Percentiles rank a stretch among this genome's conserved stretches.
Conservation (phyloP, 352 stramenopile species). For the Globisporangium solare region DNA sequence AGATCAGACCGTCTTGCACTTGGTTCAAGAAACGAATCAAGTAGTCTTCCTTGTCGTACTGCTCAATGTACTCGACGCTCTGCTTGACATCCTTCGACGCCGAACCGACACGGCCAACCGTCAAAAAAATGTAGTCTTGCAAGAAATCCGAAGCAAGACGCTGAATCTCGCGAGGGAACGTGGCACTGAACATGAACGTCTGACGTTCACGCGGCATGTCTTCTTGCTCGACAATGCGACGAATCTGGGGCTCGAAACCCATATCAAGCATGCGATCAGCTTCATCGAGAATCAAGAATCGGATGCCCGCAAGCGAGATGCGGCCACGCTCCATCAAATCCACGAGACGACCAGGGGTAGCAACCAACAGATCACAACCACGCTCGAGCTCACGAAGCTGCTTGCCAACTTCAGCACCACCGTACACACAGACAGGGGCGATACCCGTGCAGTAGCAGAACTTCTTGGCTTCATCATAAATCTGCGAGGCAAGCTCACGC, state of each 20-base stretch:
- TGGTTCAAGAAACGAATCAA: slow-evolving; percentile 95
- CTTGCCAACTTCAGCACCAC: slow-evolving; percentile 87
- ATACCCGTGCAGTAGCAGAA: slow-evolving; percentile 97
- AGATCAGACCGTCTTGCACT: slow-evolving; percentile 87
- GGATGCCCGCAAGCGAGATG: slow-evolving; percentile 88
- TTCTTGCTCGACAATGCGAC: slow-evolving; percentile 97
- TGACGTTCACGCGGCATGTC: slow-evolving; percentile 96
- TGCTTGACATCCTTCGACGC: slow-evolving; percentile 98
- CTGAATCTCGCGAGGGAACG: slow-evolving; percentile 98
- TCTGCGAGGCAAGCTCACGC: slow-evolving; percentile 94
- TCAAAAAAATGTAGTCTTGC: slow-evolving; percentile 99
- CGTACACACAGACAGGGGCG: slow-evolving; percentile 93
- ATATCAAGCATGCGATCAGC: slow-evolving; percentile 99
- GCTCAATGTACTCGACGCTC: slow-evolving; percentile 95
- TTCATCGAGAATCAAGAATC: slow-evolving; percentile 98
- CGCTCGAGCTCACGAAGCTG: slow-evolving; percentile 85
- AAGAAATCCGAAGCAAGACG: slow-evolving; percentile 97
- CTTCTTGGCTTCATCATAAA: slow-evolving; percentile 94
- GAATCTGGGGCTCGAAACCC: slow-evolving; percentile 99
- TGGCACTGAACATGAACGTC: slow-evolving; percentile 99
- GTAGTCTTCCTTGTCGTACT: slow-evolving; percentile 95
- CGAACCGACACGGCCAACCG: slow-evolving; percentile 96
- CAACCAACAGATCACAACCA: slow-evolving; percentile 96
- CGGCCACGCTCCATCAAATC: slow-evolving; percentile 95
- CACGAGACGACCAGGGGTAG: slow-evolving; percentile 95